Percentiles rank a stretch among this genome's conserved stretches.
These are phyloP conservation scores for Candida tetrigidarum DNA, from an alignment of 1,139 yeast species.

Conservation along the genomic window DNA sequence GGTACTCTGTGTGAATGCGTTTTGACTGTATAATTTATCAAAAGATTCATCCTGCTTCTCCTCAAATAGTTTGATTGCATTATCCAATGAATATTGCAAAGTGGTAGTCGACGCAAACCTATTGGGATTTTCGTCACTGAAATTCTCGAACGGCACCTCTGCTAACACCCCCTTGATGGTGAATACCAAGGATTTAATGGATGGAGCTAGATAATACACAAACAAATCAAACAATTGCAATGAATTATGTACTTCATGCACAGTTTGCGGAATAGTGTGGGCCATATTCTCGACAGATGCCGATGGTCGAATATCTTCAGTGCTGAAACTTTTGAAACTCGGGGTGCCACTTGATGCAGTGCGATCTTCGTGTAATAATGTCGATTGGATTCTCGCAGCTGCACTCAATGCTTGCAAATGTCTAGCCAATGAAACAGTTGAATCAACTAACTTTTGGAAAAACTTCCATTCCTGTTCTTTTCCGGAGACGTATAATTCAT, in stretches of 20 bases:
- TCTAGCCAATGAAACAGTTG: constrained; percentile 56
- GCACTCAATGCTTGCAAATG: constrained; percentile 71
- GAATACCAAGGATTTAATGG: constrained; percentile 66
- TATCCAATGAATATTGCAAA: constrained; percentile 50
- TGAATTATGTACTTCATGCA: constrained; percentile 14
- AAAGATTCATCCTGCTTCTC: constrained; percentile 62
- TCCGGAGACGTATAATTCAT: constrained; percentile 60
- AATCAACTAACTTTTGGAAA: constrained; percentile 50
- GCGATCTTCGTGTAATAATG: constrained; percentile 36
- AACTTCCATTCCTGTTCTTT: constrained; percentile 55
- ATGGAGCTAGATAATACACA: constrained; percentile 71
- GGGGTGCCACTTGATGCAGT: constrained; percentile 9
- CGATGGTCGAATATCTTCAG: constrained; percentile 22
- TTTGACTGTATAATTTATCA: constrained; percentile 60
- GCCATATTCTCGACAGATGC: constrained; percentile 30
- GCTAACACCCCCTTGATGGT: constrained; percentile 66
- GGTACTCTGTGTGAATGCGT: constrained; percentile 45
- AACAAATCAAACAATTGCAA: constrained; percentile 64
- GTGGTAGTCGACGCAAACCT: constrained; percentile 43
- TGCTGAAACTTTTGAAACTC: constrained; percentile 12
- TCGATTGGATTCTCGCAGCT: constrained; percentile 70
- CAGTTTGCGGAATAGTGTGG: constrained; percentile 30
- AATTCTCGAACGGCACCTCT: constrained; percentile 59
- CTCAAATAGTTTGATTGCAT: constrained; percentile 60
- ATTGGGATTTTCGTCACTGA: constrained; percentile 27